phyloP scores from a whole-genome alignment of 1,284 basidiomycete genomes.

The Fomes fomentarius region DNA sequence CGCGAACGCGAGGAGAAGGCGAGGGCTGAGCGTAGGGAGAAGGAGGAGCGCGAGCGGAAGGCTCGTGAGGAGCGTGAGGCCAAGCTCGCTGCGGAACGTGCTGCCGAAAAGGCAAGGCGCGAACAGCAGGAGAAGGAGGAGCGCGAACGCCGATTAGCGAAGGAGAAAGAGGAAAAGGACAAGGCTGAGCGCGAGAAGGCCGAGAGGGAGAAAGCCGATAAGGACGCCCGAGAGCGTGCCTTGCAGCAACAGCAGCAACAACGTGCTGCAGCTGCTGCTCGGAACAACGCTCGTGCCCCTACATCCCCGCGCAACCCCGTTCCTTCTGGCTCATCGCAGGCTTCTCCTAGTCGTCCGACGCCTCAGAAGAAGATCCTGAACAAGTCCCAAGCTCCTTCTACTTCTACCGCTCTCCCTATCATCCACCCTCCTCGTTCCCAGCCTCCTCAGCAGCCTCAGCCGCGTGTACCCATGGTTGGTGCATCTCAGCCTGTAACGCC shows the following conservation, averaged over 20 bases:
- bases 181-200: slow-evolving; percentile 62
- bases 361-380: slow-evolving; percentile 55
- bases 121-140: slow-evolving; percentile 69
- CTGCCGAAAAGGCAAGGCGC: slow-evolving; percentile 42
- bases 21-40: slow-evolving; percentile 66
- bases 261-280: slow-evolving; percentile 32
- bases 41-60: slow-evolving; percentile 64
- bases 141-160: slow-evolving; percentile 48
- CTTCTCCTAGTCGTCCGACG: slow-evolving; percentile 44
- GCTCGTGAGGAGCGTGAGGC: slow-evolving; percentile 59
- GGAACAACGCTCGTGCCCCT: slow-evolving; percentile 43
- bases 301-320: slow-evolving; percentile 52
- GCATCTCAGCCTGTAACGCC: slow-evolving; percentile 37
- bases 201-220: slow-evolving; percentile 53
- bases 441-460: slow-evolving; percentile 37
- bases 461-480: slow-evolving; percentile 33
- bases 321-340: slow-evolving; percentile 53
- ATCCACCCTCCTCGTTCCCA: slow-evolving; percentile 38
- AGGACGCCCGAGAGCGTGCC: slow-evolving; percentile 41
- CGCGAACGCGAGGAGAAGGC: slow-evolving; percentile 68
- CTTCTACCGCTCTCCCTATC: slow-evolving; percentile 29
- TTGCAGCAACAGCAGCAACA: slow-evolving; percentile 41
- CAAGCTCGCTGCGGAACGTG: slow-evolving; percentile 56
- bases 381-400: slow-evolving; percentile 38
- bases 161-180: slow-evolving; percentile 63